Base-by-base conservation (phyloP, 306 rosid genomes). In the Senna siamea region DNA sequence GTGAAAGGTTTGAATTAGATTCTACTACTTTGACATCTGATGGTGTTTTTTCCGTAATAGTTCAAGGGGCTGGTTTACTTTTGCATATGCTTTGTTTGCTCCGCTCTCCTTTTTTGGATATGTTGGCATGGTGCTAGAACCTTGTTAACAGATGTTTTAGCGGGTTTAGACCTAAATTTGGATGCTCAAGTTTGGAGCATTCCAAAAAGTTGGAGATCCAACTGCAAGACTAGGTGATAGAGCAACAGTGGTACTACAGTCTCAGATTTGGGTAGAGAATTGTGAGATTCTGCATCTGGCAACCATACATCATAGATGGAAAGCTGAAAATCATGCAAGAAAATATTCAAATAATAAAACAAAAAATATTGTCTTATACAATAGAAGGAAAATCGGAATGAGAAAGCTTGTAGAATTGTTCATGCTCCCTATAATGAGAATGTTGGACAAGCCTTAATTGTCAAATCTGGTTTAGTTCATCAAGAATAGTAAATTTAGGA, bases 401-500 rank as follows among this genome's bases (percentile, higher is more conserved):
- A 8, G 15, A 35, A 44, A 34, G 10, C 12, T 30, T 59, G 43
- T 6, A 30, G 64, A 59, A 59, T 9, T 35, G 53, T 35, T 35
- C 47, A 9, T n/a, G 46, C 47, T 60, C 47, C 34, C 47, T 18
- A 17, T 60, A 47, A 7, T 60, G 50, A 37, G 54, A 55, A 38
- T 22, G 66, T 8, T 38, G 13, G 40, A 22, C 63, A 22, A 70
- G 66, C 40, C 53, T 22, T n/a, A 15, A 70, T 40, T 26, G 6
- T 17, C 34, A 70, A 14, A 40, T 40, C 10, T 70, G 11, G 40
- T 54, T 54, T 15, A 20, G 63, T 37, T 62, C 47, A 65, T 17
- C 48, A 28, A 38, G 66, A 46, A 26, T 23, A 54, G 73, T 64
- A n/a, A 13, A 23, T 23, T 53, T 64, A 73, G 54, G 18, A 54